Evolutionary conservation across 192 early-diverging fungal species (phyloP).

Genomic region (Podila horticola): DNA sequence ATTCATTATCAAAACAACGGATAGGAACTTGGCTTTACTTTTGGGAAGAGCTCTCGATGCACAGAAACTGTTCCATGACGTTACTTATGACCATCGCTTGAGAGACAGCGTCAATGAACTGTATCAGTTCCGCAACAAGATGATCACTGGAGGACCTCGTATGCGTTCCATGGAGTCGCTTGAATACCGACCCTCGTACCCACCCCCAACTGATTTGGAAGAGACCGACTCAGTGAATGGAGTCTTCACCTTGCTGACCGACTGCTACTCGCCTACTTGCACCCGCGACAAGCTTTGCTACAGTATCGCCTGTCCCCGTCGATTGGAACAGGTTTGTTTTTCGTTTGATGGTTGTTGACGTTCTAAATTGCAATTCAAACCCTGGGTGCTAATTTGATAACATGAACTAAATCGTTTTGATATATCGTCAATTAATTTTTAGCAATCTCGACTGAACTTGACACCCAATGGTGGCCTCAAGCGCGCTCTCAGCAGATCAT

Average conservation of each 20-base stretch:
- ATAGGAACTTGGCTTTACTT: slow-evolving; percentile 88
- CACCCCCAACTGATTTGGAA: slow-evolving; percentile 11
- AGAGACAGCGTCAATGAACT: slow-evolving; percentile 87
- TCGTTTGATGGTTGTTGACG: neutral
- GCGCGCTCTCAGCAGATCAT: slow-evolving; percentile 52
- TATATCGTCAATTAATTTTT: neutral
- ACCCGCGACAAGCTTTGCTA: slow-evolving; percentile 85
- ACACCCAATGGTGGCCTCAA: slow-evolving; percentile 50
- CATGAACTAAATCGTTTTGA: neutral
- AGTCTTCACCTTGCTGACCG: slow-evolving; percentile 89
- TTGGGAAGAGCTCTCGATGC: slow-evolving; percentile 90
- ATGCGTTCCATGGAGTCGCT: slow-evolving; percentile 34
- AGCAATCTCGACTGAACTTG: slow-evolving; percentile 50
- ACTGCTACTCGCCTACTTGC: slow-evolving; percentile 96
- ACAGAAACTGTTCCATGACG: slow-evolving; percentile 94
- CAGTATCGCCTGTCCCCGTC: slow-evolving; percentile 86
- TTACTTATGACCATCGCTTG: slow-evolving; percentile 85
- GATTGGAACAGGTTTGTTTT: slow-evolving; percentile 70
- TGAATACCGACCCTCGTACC: slow-evolving; percentile 32
- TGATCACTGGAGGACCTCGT: slow-evolving; percentile 42
- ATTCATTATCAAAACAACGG: slow-evolving; percentile 81
- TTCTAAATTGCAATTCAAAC: neutral
- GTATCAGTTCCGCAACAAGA: slow-evolving; percentile 78
- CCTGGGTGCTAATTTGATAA: neutral
- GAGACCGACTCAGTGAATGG: slow-evolving; percentile 74